phyloP scores from a whole-genome alignment of 2,329 filamentous ascomycete species.

The Penicillium sp. region DNA sequence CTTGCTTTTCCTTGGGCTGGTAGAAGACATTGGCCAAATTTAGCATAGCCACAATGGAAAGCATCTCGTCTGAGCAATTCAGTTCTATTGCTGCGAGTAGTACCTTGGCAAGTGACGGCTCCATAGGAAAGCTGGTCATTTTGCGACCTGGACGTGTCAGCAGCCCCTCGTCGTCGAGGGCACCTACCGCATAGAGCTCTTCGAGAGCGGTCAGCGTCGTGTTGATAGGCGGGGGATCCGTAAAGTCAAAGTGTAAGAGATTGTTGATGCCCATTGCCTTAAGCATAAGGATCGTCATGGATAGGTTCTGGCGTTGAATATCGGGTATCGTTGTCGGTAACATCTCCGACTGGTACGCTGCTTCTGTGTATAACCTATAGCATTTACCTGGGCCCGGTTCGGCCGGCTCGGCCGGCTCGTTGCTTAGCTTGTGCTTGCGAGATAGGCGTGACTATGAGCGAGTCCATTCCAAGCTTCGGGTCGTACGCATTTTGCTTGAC shows the following conservation, averaged over 20 bases:
- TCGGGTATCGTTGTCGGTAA: slow-evolving; percentile 92
- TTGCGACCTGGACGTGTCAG: slow-evolving; percentile 87
- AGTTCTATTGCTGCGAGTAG: slow-evolving; percentile 84
- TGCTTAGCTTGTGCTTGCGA: slow-evolving; percentile 96
- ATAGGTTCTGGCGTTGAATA: slow-evolving; percentile 90
- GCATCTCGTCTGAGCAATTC: slow-evolving; percentile 85
- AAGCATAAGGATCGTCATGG: slow-evolving; percentile 90
- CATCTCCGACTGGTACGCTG: slow-evolving; percentile 95
- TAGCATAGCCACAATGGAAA: slow-evolving; percentile 93
- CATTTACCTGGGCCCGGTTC: slow-evolving; percentile 96
- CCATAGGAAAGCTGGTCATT: slow-evolving; percentile 99
- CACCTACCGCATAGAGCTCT: slow-evolving; percentile 86
- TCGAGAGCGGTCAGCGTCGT: slow-evolving; percentile 96
- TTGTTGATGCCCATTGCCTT: slow-evolving; percentile 99
- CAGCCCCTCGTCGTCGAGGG: slow-evolving; percentile 90
- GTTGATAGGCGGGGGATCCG: slow-evolving; percentile 96
- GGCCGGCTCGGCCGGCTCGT: slow-evolving; percentile 82
- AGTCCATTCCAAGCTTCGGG: slow-evolving; percentile 96
- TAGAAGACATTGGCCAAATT: slow-evolving; percentile 85
- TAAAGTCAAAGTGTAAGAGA: slow-evolving; percentile 94
- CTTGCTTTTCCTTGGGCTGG: slow-evolving; percentile 93
- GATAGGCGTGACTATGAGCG: slow-evolving; percentile 89
- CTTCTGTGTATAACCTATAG: slow-evolving; percentile 91
- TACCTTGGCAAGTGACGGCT: slow-evolving; percentile 84
- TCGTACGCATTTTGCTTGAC: slow-evolving; percentile 98